Evolutionary conservation across 176 grass and related monocot genomes (phyloP).

Genomic region (Panicum miliaceum): DNA sequence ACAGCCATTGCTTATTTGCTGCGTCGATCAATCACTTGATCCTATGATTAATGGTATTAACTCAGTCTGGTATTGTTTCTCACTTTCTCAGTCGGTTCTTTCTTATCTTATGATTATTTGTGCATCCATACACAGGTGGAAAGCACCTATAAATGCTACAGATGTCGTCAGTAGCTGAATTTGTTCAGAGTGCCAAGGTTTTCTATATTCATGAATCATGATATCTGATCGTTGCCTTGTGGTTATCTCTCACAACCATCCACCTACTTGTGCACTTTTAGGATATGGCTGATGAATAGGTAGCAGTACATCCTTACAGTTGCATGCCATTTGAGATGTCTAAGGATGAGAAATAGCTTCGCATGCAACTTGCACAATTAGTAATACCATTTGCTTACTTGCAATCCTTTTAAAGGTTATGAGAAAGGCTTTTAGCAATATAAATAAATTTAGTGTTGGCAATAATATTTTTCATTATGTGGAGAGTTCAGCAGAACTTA

Average conservation of each 20-base stretch:
- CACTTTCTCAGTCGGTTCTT: not conserved
- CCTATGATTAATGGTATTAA: not conserved
- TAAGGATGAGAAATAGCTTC: not conserved
- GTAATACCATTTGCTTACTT: not conserved
- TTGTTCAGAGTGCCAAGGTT: slow-evolving; percentile 8
- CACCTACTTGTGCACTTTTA: not conserved
- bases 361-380: not conserved
- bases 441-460: not conserved
- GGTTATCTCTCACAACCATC: not conserved
- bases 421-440: not conserved
- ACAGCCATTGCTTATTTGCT: slow-evolving; percentile 13
- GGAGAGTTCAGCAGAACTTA: not conserved
- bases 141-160: slow-evolving; percentile 11
- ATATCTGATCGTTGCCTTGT: slow-evolving; percentile 18
- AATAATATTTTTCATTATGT: not conserved
- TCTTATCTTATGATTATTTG: slow-evolving; percentile 26
- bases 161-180: slow-evolving; percentile 1
- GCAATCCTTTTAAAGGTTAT: not conserved
- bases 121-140: slow-evolving; percentile 8
- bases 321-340: not conserved
- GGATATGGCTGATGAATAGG: not conserved
- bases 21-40: slow-evolving; percentile 3
- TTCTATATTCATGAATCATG: not conserved
- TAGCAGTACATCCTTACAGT: slow-evolving; percentile 6
- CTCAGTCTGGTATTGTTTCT: not conserved